These are phyloP conservation scores for Cytidiella melzeri DNA, from an alignment of 768 basidiomycete genomes.

Conservation along the genomic window DNA sequence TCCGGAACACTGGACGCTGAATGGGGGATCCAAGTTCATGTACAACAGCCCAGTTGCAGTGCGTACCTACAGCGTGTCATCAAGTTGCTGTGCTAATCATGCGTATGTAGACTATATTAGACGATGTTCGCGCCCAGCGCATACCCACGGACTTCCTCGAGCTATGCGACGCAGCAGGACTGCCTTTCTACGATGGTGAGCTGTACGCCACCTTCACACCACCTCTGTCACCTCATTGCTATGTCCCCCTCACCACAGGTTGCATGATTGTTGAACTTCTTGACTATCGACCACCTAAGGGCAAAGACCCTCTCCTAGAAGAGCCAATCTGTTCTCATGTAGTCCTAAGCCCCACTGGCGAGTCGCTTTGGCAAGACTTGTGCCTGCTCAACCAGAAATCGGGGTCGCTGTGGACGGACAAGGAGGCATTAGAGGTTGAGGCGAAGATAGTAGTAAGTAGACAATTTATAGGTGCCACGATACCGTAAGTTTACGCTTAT, in stretches of 20 bases:
- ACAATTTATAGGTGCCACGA: neutral
- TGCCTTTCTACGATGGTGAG: slow-evolving; percentile 82
- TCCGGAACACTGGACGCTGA: slow-evolving; percentile 77
- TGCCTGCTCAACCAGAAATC: slow-evolving; percentile 58
- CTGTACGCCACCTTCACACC: slow-evolving; percentile 13
- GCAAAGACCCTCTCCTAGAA: slow-evolving; percentile 51
- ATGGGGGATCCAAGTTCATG: slow-evolving; percentile 74
- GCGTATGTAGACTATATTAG: slow-evolving; percentile 57
- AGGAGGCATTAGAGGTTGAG: slow-evolving; percentile 67
- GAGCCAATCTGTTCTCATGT: slow-evolving; percentile 62
- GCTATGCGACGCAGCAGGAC: slow-evolving; percentile 62
- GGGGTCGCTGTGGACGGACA: slow-evolving; percentile 60
- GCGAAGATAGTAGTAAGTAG: slow-evolving; percentile 61
- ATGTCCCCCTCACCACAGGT: slow-evolving; percentile 42
- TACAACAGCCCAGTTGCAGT: slow-evolving; percentile 75
- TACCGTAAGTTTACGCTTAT: too few relatives aligned
- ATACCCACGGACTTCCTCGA: slow-evolving; percentile 86
- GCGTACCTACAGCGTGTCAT: slow-evolving; percentile 8
- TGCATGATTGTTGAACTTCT: slow-evolving; percentile 82
- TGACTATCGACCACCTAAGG: slow-evolving; percentile 61
- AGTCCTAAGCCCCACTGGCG: slow-evolving; percentile 70
- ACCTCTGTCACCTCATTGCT: neutral
- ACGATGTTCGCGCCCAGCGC: slow-evolving; percentile 75
- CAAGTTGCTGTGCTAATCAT: slow-evolving; percentile 5
- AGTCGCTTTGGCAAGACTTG: slow-evolving; percentile 76